phyloP scores from a whole-genome alignment of 495 filamentous ascomycete species.

The Parmelia sp. region DNA sequence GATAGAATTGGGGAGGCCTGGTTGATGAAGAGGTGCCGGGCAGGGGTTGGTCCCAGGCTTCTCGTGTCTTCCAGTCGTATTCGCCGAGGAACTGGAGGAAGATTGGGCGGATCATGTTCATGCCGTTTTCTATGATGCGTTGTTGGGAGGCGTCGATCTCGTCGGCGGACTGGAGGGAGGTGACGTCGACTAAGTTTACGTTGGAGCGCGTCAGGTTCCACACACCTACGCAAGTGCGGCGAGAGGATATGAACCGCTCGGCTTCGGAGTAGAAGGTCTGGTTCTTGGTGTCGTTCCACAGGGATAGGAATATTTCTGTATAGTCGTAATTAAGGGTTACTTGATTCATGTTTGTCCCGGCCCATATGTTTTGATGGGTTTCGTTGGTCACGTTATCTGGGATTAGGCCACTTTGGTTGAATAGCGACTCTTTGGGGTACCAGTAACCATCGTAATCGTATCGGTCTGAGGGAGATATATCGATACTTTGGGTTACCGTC shows the following conservation, averaged over 20 bases:
- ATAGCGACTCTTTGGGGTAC: background rate
- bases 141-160: background rate
- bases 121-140: background rate
- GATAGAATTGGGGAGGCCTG: background rate
- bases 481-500: constrained; percentile 12
- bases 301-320: background rate
- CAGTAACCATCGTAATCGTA: background rate
- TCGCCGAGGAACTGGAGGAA: constrained; percentile 1
- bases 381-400: background rate
- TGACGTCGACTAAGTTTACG: background rate
- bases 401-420: background rate
- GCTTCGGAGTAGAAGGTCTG: constrained; percentile 5
- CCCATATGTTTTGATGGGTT: background rate
- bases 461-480: background rate
- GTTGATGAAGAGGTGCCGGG: background rate
- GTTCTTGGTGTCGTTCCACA: background rate
- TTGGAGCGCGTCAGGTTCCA: constrained; percentile 10
- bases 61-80: constrained; percentile 1
- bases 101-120: background rate
- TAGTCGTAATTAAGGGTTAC: too few species aligned
- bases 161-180: background rate
- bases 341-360: background rate
- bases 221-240: constrained; percentile 6
- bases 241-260: constrained; percentile 1
- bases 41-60: background rate